phyloP scores from a whole-genome alignment of 371 early-diverging fungal species.

The Mucor saturninus region DNA sequence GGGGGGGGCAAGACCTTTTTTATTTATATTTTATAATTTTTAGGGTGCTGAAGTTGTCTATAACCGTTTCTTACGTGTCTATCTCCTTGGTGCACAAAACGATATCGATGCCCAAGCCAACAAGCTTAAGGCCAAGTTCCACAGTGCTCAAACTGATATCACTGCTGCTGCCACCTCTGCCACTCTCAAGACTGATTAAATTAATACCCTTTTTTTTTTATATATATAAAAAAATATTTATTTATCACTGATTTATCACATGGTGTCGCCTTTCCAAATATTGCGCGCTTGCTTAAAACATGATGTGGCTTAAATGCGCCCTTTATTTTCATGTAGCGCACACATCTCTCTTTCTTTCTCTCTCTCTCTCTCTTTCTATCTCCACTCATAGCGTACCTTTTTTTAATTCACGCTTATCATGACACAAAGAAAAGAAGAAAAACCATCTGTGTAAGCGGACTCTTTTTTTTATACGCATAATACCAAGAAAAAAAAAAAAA shows the following conservation, averaged over 20 bases:
- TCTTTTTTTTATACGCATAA: not conserved
- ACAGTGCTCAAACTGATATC: slow-evolving; percentile 6
- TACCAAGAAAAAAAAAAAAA: not conserved
- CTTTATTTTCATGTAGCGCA: not conserved
- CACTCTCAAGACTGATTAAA: slow-evolving; percentile 20
- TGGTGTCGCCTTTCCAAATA: not conserved
- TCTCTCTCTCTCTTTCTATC: not conserved
- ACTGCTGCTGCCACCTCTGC: slow-evolving; percentile 16
- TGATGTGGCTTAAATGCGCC: not conserved
- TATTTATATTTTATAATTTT: not conserved
- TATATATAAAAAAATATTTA: not conserved
- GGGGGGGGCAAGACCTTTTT: not conserved
- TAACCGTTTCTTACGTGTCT: slow-evolving; percentile 49
- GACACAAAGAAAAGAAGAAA: slow-evolving; percentile 19
- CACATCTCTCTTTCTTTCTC: too few relatives aligned
- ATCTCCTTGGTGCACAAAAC: slow-evolving; percentile 38
- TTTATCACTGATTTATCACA: not conserved
- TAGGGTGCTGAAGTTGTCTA: slow-evolving; percentile 54
- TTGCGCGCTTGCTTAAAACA: too few relatives aligned
- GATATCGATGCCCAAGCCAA: slow-evolving; percentile 22
- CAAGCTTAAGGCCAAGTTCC: slow-evolving; percentile 23
- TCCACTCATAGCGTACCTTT: not conserved
- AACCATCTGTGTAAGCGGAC: not conserved
- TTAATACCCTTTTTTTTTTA: not conserved
- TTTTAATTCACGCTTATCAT: slow-evolving; percentile 9